Evolutionary conservation across 2,329 filamentous ascomycete genomes (phyloP).

Genomic region (Alternaria viburni): DNA sequence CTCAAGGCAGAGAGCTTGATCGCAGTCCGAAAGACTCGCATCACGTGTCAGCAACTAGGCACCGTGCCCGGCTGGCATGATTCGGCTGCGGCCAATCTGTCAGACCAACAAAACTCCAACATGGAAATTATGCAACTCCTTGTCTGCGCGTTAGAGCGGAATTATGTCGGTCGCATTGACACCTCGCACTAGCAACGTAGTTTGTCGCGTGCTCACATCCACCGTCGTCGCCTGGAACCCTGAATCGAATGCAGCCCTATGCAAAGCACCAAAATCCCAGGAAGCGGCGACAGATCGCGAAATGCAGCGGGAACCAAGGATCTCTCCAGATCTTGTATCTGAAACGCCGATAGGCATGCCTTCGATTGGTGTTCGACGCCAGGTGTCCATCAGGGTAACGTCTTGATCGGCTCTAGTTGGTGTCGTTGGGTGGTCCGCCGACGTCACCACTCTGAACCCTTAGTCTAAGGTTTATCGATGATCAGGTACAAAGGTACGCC

Average conservation of each 20-base stretch:
- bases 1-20: neutral
- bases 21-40: neutral
- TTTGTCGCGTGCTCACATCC: slow-evolving; percentile 8
- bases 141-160: neutral
- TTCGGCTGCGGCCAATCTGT: neutral
- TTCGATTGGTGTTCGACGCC: slow-evolving; percentile 21
- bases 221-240: neutral
- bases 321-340: slow-evolving; percentile 23
- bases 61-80: neutral
- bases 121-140: neutral
- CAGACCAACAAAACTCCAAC: neutral
- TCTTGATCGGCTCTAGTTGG: slow-evolving; percentile 25
- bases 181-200: neutral
- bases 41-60: neutral
- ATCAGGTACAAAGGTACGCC: slow-evolving; percentile 16
- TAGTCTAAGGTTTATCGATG: neutral
- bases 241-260: neutral
- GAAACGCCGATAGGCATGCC: slow-evolving; percentile 16
- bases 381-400: slow-evolving; percentile 26
- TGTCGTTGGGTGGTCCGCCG: slow-evolving; percentile 16
- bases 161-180: neutral
- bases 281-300: slow-evolving; percentile 12
- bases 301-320: slow-evolving; percentile 24
- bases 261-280: neutral
- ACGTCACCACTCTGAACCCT: slow-evolving; percentile 33